These are phyloP conservation scores for Ceriops zippeliana DNA, from an alignment of 345 rosid species.

Conservation along the genomic window DNA sequence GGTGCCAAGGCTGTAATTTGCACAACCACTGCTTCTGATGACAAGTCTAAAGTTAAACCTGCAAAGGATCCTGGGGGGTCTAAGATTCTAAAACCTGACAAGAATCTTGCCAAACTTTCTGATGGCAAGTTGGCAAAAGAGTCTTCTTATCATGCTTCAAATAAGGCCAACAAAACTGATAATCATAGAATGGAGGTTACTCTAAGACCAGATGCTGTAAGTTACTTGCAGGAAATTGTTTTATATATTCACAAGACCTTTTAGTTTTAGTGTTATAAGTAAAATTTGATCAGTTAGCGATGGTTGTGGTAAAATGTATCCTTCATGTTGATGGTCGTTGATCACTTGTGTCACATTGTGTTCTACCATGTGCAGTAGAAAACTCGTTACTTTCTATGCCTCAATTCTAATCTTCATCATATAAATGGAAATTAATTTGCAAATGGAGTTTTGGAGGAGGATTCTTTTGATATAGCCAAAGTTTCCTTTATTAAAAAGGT, in stretches of 20 bases:
- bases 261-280: no score
- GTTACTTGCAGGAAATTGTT: conserved; percentile 29
- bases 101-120: conserved; percentile 23
- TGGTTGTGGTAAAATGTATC: no score
- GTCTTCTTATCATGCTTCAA: conserved; percentile 16
- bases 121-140: conserved; percentile 29
- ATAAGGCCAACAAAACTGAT: conserved; percentile 24
- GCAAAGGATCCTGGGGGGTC: conserved; percentile 20
- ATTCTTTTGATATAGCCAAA: neutral
- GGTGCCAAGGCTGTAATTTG: conserved; percentile 15
- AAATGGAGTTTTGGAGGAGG: neutral
- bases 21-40: conserved; percentile 10
- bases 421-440: neutral
- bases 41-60: conserved; percentile 19
- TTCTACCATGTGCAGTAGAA: neutral
- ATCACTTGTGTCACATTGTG: neutral
- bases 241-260: neutral
- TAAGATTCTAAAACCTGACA: conserved; percentile 38
- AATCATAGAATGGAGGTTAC: conserved; percentile 39
- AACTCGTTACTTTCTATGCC: neutral
- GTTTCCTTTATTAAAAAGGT: neutral
- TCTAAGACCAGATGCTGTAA: conserved; percentile 54
- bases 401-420: neutral
- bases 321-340: neutral
- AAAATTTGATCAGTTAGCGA: no score